A percentile compares a stretch with the other conserved stretches of the same genome.
phyloP scores from a whole-genome alignment of 768 basidiomycete species.

The Artomyces pyxidatus region DNA sequence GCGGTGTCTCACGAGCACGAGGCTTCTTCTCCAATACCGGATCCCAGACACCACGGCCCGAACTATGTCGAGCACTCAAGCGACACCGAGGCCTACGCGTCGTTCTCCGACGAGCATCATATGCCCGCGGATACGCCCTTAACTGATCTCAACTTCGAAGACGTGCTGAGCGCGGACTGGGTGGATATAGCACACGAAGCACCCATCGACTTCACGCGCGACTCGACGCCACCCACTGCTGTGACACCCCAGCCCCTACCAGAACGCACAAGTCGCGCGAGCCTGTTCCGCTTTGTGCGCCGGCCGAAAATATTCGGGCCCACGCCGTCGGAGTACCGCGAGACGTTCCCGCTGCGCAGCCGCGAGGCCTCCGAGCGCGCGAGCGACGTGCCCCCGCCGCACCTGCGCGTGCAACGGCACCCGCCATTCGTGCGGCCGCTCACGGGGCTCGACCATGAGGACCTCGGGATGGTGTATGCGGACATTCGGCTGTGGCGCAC shows the following conservation, averaged over 20 bases:
- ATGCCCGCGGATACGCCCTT: slow-evolving; percentile 18
- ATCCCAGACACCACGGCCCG: slow-evolving; percentile 46
- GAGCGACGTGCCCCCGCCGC: slow-evolving; percentile 46
- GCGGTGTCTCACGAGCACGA: slow-evolving; percentile 16
- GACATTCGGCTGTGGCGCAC: slow-evolving; percentile 68
- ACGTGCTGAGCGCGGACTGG: slow-evolving; percentile 41
- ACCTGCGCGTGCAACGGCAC: slow-evolving; percentile 57
- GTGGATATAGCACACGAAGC: slow-evolving; percentile 45
- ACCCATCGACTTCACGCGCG: slow-evolving; percentile 27
- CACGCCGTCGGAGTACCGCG: slow-evolving; percentile 33
- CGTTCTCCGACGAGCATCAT: slow-evolving; percentile 19
- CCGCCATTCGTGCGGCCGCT: slow-evolving; percentile 72
- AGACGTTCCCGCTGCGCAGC: slow-evolving; percentile 56
- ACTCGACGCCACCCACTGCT: slow-evolving; percentile 13
- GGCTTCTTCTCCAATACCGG: slow-evolving; percentile 35
- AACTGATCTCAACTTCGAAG: slow-evolving; percentile 1
- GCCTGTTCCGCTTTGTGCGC: slow-evolving; percentile 11
- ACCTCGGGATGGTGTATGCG: slow-evolving; percentile 56
- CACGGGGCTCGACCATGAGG: slow-evolving; percentile 59
- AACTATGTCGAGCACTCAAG: slow-evolving; percentile 30
- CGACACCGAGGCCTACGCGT: slow-evolving; percentile 9
- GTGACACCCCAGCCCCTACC: slow-evolving; percentile 17
- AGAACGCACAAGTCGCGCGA: neutral
- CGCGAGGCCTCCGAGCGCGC: slow-evolving; percentile 24
- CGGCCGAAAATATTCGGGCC: slow-evolving; percentile 17